phyloP scores from a whole-genome alignment of 176 grass and related monocot genomes.

The Cenchrus purpureus region DNA sequence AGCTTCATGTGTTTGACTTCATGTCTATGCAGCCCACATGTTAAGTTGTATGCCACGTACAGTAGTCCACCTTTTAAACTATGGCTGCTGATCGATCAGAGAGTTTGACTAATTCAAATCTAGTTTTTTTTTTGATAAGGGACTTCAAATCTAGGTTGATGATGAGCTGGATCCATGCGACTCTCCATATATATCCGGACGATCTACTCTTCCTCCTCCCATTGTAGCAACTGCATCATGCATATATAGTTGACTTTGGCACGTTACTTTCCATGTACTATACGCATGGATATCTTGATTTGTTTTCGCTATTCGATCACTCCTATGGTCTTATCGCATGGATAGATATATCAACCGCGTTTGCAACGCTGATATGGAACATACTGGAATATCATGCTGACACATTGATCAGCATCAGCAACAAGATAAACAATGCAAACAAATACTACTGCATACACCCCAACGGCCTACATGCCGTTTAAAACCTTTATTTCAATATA shows the following conservation, averaged over 20 bases:
- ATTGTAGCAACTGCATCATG: not conserved
- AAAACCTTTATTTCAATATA: too few relatives aligned
- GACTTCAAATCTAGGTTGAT: too few relatives aligned
- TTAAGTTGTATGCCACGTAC: not conserved
- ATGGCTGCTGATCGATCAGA: not conserved
- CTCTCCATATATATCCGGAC: not conserved
- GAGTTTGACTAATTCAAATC: constrained; percentile 1
- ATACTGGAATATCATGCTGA: constrained; percentile 13
- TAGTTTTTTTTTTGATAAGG: not conserved
- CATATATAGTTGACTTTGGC: not conserved
- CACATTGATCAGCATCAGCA: not conserved
- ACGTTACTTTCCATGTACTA: not conserved
- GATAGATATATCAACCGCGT: not conserved
- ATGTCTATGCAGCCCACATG: not conserved
- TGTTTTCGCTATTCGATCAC: not conserved
- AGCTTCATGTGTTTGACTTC: not conserved
- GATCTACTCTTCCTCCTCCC: not conserved
- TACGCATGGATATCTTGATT: not conserved
- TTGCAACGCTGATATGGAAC: not conserved
- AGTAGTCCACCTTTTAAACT: not conserved
- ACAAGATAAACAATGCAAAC: not conserved
- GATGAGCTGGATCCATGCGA: constrained; percentile 16
- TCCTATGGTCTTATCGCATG: not conserved
- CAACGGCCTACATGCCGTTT: not conserved
- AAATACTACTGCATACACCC: not conserved